These are phyloP conservation scores for Candida insectorum DNA, from an alignment of 805 yeast species.

Conservation along the genomic window DNA sequence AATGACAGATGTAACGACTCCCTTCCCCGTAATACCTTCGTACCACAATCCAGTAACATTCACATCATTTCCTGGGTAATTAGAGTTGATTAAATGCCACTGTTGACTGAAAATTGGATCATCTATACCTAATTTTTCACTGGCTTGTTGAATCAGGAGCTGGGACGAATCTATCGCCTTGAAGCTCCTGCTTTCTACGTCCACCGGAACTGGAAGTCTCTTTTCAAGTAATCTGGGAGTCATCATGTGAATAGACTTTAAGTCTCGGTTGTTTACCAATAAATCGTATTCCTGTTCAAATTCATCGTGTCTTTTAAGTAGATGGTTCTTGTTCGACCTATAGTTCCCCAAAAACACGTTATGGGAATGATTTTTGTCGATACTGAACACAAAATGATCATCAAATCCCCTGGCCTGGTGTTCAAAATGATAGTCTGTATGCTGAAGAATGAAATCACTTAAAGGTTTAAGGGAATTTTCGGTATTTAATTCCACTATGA, in stretches of 20 bases:
- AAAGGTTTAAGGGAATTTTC: slow-evolving; percentile 21
- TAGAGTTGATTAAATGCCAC: slow-evolving; percentile 87
- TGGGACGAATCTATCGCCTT: slow-evolving; percentile 49
- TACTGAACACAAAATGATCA: slow-evolving; percentile 65
- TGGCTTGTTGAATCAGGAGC: slow-evolving; percentile 43
- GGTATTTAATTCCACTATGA: slow-evolving; percentile 55
- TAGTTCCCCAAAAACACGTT: slow-evolving; percentile 33
- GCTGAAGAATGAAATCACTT: slow-evolving; percentile 29
- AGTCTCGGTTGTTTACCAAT: slow-evolving; percentile 21
- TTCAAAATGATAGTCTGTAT: slow-evolving; percentile 47
- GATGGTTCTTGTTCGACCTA: slow-evolving; percentile 23
- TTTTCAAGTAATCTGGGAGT: slow-evolving; percentile 51
- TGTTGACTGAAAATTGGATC: slow-evolving; percentile 85
- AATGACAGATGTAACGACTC: slow-evolving; percentile 80
- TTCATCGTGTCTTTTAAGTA: slow-evolving; percentile 27
- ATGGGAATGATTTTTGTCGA: slow-evolving; percentile 36
- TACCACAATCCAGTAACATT: slow-evolving; percentile 86
- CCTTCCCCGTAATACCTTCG: slow-evolving; percentile 74
- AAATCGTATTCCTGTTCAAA: slow-evolving; percentile 23
- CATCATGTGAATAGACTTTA: slow-evolving; percentile 52
- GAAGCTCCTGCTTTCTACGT: slow-evolving; percentile 2
- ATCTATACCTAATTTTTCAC: slow-evolving; percentile 53
- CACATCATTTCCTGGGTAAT: slow-evolving; percentile 76
- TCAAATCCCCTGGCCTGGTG: slow-evolving; percentile 61
- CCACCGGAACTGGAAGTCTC: slow-evolving; percentile 54